A percentile compares a stretch with the other conserved stretches of the same genome.
Conservation (phyloP, 2,329 filamentous ascomycete genomes). For the Periconia macrospinosa region DNA sequence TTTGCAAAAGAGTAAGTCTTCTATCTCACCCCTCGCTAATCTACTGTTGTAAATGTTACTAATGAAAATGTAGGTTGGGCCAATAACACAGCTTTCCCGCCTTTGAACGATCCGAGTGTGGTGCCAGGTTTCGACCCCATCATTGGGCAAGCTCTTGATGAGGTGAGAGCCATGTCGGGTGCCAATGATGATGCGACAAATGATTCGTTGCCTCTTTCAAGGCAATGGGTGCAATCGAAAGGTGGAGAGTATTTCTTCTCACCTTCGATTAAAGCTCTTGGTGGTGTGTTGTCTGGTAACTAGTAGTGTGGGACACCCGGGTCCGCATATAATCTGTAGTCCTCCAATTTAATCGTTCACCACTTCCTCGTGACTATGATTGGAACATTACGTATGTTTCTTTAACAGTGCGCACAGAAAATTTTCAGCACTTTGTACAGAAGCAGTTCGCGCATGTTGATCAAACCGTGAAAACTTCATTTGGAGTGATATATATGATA, state of each 20-base stretch:
- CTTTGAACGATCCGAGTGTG: neutral
- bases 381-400: too few species aligned
- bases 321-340: too few species aligned
- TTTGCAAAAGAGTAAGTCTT: conserved; percentile 2
- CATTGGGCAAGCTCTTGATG: conserved; percentile 6
- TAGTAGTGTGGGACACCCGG: too few species aligned
- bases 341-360: too few species aligned
- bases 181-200: neutral
- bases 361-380: too few species aligned
- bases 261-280: conserved; percentile 3
- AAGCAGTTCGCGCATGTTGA: too few species aligned
- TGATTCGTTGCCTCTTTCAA: neutral
- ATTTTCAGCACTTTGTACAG: too few species aligned
- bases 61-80: conserved; percentile 1
- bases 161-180: conserved; percentile 1
- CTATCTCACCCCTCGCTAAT: neutral
- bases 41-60: neutral
- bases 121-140: conserved; percentile 7
- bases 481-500: too few species aligned
- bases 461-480: too few species aligned
- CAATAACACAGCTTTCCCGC: conserved; percentile 3
- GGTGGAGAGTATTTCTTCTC: conserved; percentile 12
- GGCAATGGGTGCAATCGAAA: conserved; percentile 8
- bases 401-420: too few species aligned
- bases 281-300: neutral